phyloP scores from a whole-genome alignment of 768 basidiomycete genomes.

The Tulasnella calospora region DNA sequence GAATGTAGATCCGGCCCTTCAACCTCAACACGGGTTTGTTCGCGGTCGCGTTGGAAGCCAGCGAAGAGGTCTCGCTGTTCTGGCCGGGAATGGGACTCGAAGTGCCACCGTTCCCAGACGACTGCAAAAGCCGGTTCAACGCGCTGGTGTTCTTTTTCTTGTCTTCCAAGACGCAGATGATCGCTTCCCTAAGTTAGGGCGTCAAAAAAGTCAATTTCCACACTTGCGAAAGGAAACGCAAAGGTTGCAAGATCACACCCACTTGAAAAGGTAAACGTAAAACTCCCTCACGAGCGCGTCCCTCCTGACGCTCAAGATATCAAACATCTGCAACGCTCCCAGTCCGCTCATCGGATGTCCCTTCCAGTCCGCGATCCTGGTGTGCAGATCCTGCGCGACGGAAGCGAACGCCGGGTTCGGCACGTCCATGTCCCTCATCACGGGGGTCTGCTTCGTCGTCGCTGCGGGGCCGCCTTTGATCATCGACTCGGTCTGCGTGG shows the following conservation, averaged over 20 bases:
- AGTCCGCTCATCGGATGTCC: constrained; percentile 81
- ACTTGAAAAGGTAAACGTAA: constrained; percentile 89
- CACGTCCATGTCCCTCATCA: constrained; percentile 32
- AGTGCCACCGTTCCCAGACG: constrained; percentile 25
- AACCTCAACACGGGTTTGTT: constrained; percentile 72
- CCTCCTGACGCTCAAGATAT: constrained; percentile 80
- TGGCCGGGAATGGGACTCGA: constrained; percentile 43
- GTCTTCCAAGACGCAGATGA: constrained; percentile 97
- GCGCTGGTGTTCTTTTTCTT: constrained; percentile 59
- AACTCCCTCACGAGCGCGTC: constrained; percentile 90
- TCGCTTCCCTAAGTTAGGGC: constrained; percentile 54
- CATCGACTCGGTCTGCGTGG: not conserved
- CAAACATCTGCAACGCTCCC: constrained; percentile 87
- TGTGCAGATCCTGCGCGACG: constrained; percentile 83
- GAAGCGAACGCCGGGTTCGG: constrained; percentile 67
- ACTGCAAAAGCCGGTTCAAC: constrained; percentile 64
- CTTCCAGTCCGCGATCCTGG: constrained; percentile 94
- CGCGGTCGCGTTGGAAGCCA: constrained; percentile 33
- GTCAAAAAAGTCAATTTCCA: not conserved
- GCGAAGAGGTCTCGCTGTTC: constrained; percentile 47
- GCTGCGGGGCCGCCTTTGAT: not conserved
- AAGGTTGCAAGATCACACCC: not conserved
- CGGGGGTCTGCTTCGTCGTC: not conserved
- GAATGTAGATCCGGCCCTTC: constrained; percentile 92
- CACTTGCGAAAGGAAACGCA: not conserved